A percentile compares a stretch with the other conserved stretches of the same genome.
These are phyloP conservation scores for Coniochaeta sp. DNA, from an alignment of 2,329 filamentous ascomycete genomes.

Conservation along the genomic window DNA sequence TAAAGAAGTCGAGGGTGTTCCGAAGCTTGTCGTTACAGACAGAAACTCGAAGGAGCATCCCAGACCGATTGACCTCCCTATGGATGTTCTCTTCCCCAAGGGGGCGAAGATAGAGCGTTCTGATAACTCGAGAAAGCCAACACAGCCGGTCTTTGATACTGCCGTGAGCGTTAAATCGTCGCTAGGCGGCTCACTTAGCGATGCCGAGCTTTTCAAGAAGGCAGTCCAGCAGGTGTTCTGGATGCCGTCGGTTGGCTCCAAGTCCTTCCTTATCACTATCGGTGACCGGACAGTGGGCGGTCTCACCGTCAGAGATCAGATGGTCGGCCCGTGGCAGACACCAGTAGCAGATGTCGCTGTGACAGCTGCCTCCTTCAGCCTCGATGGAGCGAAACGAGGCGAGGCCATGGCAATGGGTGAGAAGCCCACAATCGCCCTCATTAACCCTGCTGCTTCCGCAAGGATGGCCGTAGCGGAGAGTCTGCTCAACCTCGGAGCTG, in stretches of 20 bases:
- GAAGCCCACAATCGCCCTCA: conserved; percentile 80
- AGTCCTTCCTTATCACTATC: conserved; percentile 95
- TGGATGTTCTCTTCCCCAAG: conserved; percentile 83
- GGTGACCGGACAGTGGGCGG: conserved; percentile 89
- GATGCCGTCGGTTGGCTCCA: conserved; percentile 88
- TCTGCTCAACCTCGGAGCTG: conserved; percentile 86
- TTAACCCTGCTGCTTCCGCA: conserved; percentile 82
- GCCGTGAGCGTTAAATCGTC: conserved; percentile 55
- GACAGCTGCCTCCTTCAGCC: conserved; percentile 71
- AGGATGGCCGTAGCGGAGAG: conserved; percentile 95
- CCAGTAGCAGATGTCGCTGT: conserved; percentile 93
- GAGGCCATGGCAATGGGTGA: conserved; percentile 99
- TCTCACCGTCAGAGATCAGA: conserved; percentile 81
- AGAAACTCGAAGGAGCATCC: conserved; percentile 68
- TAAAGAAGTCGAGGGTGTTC: conserved; percentile 52
- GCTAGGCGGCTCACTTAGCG: conserved; percentile 44
- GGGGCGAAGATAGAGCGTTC: conserved; percentile 72
- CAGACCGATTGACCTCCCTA: conserved; percentile 78
- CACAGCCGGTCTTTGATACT: conserved; percentile 66
- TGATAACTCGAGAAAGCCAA: conserved; percentile 62
- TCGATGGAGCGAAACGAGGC: conserved; percentile 58
- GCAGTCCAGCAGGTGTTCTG: conserved; percentile 76
- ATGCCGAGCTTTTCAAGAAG: conserved; percentile 48
- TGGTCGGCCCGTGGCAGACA: conserved; percentile 94
- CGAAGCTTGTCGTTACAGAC: conserved; percentile 74